A percentile compares a stretch with the other conserved stretches of the same genome.
Conservation (phyloP, 2,329 filamentous ascomycete species). For the Dothideomycetes sp. region DNA sequence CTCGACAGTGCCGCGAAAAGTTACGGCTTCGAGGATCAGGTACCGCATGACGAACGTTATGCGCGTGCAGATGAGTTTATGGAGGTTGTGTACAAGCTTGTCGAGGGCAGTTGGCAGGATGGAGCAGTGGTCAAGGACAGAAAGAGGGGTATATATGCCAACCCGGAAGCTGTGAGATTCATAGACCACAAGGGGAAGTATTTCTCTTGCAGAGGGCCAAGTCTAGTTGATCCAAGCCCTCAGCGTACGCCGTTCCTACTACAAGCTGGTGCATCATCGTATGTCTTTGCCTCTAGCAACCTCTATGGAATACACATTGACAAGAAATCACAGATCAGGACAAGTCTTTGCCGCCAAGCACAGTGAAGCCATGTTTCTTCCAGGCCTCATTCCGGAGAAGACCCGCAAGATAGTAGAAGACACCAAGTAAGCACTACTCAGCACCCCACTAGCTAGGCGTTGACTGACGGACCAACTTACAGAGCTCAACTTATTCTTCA, state of each 20-base stretch:
- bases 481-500: constrained; percentile 17
- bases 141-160: constrained; percentile 47
- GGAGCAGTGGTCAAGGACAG: constrained; percentile 53
- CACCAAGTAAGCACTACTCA: not conserved
- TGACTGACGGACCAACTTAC: not conserved
- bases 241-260: constrained; percentile 59
- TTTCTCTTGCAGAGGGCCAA: constrained; percentile 53
- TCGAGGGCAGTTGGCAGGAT: constrained; percentile 55
- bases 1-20: constrained; percentile 56
- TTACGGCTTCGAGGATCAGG: constrained; percentile 45
- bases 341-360: constrained; percentile 58
- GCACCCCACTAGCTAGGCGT: not conserved
- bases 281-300: not conserved
- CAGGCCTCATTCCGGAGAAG: constrained; percentile 20
- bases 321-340: constrained; percentile 41
- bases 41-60: constrained; percentile 56
- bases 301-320: no score
- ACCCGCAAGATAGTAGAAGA: constrained; percentile 23
- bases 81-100: constrained; percentile 54
- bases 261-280: constrained; percentile 53
- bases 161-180: constrained; percentile 46
- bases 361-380: constrained; percentile 59
- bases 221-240: constrained; percentile 54
- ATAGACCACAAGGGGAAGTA: constrained; percentile 57
- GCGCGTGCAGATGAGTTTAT: constrained; percentile 53